Base-by-base conservation (phyloP, 1,284 basidiomycete species). In the Trametes sp. region DNA sequence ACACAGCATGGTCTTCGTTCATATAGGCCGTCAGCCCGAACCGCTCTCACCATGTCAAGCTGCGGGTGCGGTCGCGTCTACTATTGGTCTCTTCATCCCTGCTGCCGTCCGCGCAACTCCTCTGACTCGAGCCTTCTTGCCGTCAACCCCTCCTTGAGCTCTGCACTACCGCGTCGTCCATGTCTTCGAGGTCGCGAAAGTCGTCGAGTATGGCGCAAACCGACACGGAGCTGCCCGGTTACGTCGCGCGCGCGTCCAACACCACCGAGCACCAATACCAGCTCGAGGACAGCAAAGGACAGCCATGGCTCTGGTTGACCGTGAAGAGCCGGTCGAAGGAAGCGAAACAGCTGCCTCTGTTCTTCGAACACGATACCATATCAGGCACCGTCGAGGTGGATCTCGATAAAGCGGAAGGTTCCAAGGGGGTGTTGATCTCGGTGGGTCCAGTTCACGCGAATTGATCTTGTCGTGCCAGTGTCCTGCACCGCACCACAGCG, bases 271-370 rank as follows among this genome's bases (percentile, higher is more conserved):
- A 81, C 61, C 67, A 62, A 23, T 73, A 73, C 58, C 74, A 75
- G 11, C 74, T 86, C 9, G 77, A 84, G 55, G 78, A 75, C 51
- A 63, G 70, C 49, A 82, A 82, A 48, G 78, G 77, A 21, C 73
- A 64, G 31, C 55, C 69, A 1, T 77, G 75, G 75, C 64, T 77
- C 13, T 71, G 68, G 63, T 64, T 78, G 10, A 59, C 57, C 24
- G 57, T 78, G 21, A 69, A 63, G 58, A 77, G 75, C 60, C 73
- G 74, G 42, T 70, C 75, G 31, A 67, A 60, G 19, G 64, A 59
- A 11, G 51, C 68, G 9, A 73, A 72, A 48, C 67, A 68, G 44
- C 65, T 75, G n/a, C 76, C 76, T 9, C 56, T 74, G 33, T 77
- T 73, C 63, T 63, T 69, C 41, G 70, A 72, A 46, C 68, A 63